These are phyloP conservation scores for Lepidium didymum DNA, from an alignment of 345 rosid species.

Conservation along the genomic window DNA sequence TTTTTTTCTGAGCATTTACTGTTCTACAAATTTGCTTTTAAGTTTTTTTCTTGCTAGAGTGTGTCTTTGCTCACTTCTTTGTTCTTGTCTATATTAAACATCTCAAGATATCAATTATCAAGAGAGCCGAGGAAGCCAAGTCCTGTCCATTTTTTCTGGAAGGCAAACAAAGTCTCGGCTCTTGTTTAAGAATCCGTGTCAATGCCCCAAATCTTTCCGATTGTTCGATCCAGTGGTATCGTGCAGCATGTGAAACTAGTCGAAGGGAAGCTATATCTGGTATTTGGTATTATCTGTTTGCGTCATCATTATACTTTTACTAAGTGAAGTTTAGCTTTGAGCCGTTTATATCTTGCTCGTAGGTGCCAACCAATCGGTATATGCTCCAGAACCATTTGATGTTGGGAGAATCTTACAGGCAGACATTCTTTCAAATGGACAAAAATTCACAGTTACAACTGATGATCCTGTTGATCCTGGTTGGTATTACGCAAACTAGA, in stretches of 20 bases:
- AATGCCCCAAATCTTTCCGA: constrained; percentile 43
- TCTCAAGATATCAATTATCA: constrained; percentile 69
- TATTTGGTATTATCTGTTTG: constrained; percentile 13
- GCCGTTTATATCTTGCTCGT: background rate
- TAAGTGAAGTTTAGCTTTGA: constrained; percentile 6
- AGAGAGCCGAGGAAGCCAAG: constrained; percentile 65
- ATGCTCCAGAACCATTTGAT: constrained; percentile 98
- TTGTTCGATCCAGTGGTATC: constrained; percentile 88
- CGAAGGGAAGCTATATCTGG: constrained; percentile 75
- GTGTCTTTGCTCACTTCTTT: constrained; percentile 5
- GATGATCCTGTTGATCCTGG: constrained; percentile 62
- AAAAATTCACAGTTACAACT: constrained; percentile 52
- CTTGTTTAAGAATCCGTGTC: constrained; percentile 48
- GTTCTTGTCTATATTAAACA: constrained; percentile 14
- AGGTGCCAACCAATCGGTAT: constrained; percentile 63
- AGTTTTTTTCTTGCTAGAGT: background rate
- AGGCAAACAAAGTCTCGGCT: constrained; percentile 79
- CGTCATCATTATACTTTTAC: background rate
- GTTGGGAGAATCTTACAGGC: constrained; percentile 71
- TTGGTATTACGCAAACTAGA: constrained; percentile 24
- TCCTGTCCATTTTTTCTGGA: constrained; percentile 46
- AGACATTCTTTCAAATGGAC: constrained; percentile 67
- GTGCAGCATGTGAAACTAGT: constrained; percentile 60
- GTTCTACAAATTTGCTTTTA: background rate
- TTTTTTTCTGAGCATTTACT: background rate